Conservation (phyloP, 331 rosid species). For the Telfairia occidentalis region DNA sequence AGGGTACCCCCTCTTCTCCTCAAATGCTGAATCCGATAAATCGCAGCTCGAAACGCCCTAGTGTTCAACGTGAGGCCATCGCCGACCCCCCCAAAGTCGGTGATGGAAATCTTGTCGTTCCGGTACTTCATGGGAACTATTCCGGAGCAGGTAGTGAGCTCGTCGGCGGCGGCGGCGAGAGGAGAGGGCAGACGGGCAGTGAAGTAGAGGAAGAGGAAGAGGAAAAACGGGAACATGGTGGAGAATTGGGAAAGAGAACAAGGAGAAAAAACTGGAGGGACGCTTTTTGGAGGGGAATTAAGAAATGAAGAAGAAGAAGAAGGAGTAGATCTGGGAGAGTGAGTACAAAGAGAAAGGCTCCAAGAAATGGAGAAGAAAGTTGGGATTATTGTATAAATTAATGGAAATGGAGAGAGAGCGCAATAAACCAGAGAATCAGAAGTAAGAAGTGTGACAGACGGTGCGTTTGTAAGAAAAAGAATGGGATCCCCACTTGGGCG, state of each 20-base stretch:
- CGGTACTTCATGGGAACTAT: constrained; percentile 44
- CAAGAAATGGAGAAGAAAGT: constrained; percentile 5
- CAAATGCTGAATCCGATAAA: constrained; percentile 49
- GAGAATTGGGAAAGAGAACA: constrained; percentile 4
- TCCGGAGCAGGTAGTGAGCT: constrained; percentile 47
- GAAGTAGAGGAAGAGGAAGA: constrained; percentile 11
- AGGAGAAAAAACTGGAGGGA: constrained; percentile 1
- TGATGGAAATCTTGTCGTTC: constrained; percentile 44
- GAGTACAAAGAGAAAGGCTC: constrained; percentile 19
- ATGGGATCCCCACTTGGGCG: background rate
- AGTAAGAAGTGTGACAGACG: background rate
- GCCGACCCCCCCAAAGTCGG: constrained; percentile 65
- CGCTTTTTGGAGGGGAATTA: background rate
- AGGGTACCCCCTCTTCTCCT: constrained; percentile 56
- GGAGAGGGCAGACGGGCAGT: background rate
- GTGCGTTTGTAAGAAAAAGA: background rate
- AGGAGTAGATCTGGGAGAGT: constrained; percentile 20
- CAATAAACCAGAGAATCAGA: background rate
- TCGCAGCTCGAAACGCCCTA: constrained; percentile 55
- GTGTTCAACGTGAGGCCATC: constrained; percentile 68
- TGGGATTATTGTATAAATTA: background rate
- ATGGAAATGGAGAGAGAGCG: background rate
- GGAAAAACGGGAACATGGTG: constrained; percentile 17
- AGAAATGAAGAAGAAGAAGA: background rate
- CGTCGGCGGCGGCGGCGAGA: constrained; percentile 10